Evolutionary conservation across 495 filamentous ascomycete species (phyloP), one percentile per base, ranked within the genome.

Genomic region (Penicillium canariense): DNA sequence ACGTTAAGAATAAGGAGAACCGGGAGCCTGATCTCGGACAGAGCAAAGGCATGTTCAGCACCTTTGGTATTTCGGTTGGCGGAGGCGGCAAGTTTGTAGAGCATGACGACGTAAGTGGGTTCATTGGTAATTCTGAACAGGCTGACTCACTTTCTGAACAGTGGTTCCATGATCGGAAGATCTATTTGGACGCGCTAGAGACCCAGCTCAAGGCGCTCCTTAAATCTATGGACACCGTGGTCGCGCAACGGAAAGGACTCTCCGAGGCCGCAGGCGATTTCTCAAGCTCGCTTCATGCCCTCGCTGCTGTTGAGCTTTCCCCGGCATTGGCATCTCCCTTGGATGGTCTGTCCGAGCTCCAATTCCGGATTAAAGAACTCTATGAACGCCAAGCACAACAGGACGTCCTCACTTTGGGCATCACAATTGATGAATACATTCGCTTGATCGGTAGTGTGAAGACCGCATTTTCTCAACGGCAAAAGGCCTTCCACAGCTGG

Each of bases 351-450:
- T 96, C 91, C 5, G 91, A 96, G 58, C 81, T 97, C 1, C 94
- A 97, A 71, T 74, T 95, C 48, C 90, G 93, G 34, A 96, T 98
- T 60, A 86, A 88, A 45, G 94, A 97, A 58, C 82, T 98, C 5
- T 97, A 97, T 66, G 89, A 96, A 52, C 89, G 94, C 20, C 94
- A 98, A 72, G 94, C 94, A 5, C 91, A 96, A 73, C 94, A 98
- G 70, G 94, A 98, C 68, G 87, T 97, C 30, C 80, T 98, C 26
- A 98, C 94, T 0, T 80, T 98, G 17, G 95, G 95, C 17, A 97
- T 97, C 62, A 96, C 95, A 32, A 89, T 98, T 47, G 94, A 98
- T 58, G 94, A 98, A 72, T 98, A 98, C 72, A 93, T 98, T 63
- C 90, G 94, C 9, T 72, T 98, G 34, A 98, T 97, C 60, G 90